A percentile compares a stretch with the other conserved stretches of the same genome.
Evolutionary conservation across 2,329 filamentous ascomycete genomes (phyloP).

Genomic region (Ploettnerulaceae sp.): DNA sequence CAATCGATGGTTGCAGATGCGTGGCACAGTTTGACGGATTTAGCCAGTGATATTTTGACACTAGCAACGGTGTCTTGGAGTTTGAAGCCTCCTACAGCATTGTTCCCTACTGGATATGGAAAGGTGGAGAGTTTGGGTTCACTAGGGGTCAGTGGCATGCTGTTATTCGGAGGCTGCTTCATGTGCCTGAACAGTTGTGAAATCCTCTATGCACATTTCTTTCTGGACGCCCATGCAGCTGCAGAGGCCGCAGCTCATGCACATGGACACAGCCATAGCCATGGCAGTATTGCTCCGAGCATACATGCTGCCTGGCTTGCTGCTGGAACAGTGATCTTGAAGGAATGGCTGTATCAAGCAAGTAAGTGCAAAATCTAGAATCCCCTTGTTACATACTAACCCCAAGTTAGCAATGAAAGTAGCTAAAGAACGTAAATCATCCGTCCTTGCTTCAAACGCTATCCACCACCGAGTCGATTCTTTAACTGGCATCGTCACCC

Average conservation of each 20-base stretch:
- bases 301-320: constrained; percentile 95
- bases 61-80: constrained; percentile 93
- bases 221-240: constrained; percentile 56
- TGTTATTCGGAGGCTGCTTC: constrained; percentile 83
- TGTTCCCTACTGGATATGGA: constrained; percentile 87
- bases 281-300: constrained; percentile 66
- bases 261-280: constrained; percentile 61
- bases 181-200: constrained; percentile 79
- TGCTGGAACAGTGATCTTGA: constrained; percentile 80
- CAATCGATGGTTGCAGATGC: constrained; percentile 91
- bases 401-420: constrained; percentile 79
- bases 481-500: constrained; percentile 87
- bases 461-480: constrained; percentile 96
- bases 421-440: constrained; percentile 88
- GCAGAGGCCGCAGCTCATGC: constrained; percentile 49
- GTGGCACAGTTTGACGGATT: constrained; percentile 90
- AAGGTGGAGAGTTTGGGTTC: constrained; percentile 97
- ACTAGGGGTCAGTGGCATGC: constrained; percentile 84
- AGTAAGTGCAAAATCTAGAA: constrained; percentile 58
- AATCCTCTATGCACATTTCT: constrained; percentile 67
- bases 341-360: constrained; percentile 95
- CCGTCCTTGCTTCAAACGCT: constrained; percentile 91
- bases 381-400: constrained; percentile 19
- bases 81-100: constrained; percentile 73
- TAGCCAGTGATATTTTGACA: constrained; percentile 92